These are phyloP conservation scores for Nannizzia gypsea DNA, from an alignment of 2,329 filamentous ascomycete genomes.

Conservation along the genomic window DNA sequence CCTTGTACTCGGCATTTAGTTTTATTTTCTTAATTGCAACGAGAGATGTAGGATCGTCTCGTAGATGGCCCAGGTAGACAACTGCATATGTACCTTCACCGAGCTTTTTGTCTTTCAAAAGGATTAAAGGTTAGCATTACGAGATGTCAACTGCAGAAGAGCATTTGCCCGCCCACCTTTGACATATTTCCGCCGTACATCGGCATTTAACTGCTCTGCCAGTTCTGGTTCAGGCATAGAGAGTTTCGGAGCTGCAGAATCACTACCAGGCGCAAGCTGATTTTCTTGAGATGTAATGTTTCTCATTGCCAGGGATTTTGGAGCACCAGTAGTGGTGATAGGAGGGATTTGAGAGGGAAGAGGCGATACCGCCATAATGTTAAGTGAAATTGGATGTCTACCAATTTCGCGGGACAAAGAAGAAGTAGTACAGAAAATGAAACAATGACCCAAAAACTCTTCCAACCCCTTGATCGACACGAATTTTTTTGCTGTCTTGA, in stretches of 20 bases:
- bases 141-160: not conserved
- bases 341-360: constrained; percentile 27
- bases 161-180: constrained; percentile 50
- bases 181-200: constrained; percentile 77
- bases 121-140: not conserved
- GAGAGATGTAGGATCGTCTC: constrained; percentile 55
- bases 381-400: not conserved
- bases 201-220: constrained; percentile 69
- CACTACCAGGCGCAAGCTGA: constrained; percentile 14
- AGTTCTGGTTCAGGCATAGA: constrained; percentile 29
- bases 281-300: not conserved
- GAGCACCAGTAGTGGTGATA: constrained; percentile 19
- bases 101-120: constrained; percentile 61
- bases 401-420: not conserved
- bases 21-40: constrained; percentile 57
- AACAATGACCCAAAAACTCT: not conserved
- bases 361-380: constrained; percentile 33
- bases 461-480: no score
- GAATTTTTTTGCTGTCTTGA: no score
- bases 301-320: constrained; percentile 26
- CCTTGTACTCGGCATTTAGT: constrained; percentile 53
- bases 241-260: constrained; percentile 1
- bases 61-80: constrained; percentile 79
- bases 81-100: constrained; percentile 96
- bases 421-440: not conserved